Evolutionary conservation across 2,329 filamentous ascomycete species (phyloP).

Genomic region (Hypoxylon sp.): DNA sequence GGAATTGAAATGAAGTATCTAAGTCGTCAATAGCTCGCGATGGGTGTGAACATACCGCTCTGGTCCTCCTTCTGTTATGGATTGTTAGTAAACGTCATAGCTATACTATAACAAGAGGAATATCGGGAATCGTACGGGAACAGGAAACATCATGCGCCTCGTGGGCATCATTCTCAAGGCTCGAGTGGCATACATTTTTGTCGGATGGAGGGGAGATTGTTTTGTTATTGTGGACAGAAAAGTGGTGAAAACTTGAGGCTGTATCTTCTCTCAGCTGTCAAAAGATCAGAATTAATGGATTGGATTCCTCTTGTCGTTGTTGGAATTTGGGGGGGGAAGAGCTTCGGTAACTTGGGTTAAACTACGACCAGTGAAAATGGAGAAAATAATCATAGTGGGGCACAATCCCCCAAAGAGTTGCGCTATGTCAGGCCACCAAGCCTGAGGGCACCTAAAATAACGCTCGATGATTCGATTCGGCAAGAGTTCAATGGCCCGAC

Average conservation of each 20-base stretch:
- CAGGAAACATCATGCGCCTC: conserved; percentile 71
- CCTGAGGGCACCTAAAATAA: conserved; percentile 30
- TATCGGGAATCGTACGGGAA: conserved; percentile 69
- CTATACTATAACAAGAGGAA: conserved; percentile 35
- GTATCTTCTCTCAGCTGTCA: too few relatives aligned
- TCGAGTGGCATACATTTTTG: conserved; percentile 71
- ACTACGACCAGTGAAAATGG: conserved; percentile 32
- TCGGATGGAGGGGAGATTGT: conserved; percentile 39
- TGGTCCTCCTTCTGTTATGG: conserved; percentile 69
- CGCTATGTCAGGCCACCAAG: conserved; percentile 32
- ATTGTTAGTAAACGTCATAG: conserved; percentile 51
- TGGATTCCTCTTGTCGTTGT: conserved; percentile 20
- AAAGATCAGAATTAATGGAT: conserved; percentile 13
- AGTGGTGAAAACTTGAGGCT: conserved; percentile 6
- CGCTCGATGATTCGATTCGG: conserved; percentile 35
- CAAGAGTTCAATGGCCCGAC: conserved; percentile 24
- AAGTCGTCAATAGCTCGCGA: conserved; percentile 32
- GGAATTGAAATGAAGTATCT: conserved; percentile 11
- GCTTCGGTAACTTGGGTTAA: conserved; percentile 31
- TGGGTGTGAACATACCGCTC: conserved; percentile 63
- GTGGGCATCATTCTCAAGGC: conserved; percentile 74
- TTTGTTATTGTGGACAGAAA: neutral
- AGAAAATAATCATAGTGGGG: conserved; percentile 35
- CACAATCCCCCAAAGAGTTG: conserved; percentile 20
- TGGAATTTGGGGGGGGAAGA: conserved; percentile 14